Evolutionary conservation across 2,329 filamentous ascomycete species (phyloP).

Genomic region (Triangularia verruculosa): DNA sequence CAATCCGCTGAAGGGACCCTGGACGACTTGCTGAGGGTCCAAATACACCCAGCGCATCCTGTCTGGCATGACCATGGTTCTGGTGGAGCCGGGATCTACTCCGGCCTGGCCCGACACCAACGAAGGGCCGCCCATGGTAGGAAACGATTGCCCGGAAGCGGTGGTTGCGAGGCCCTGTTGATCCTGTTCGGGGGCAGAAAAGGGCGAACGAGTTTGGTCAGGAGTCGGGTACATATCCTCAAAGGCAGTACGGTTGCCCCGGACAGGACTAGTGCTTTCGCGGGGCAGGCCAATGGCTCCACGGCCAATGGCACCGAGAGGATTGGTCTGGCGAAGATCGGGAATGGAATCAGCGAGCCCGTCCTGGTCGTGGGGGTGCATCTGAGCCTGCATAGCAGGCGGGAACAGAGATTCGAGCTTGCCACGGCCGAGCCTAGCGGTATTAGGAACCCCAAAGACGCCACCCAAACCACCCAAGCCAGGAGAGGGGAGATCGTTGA

Average conservation of each 20-base stretch:
- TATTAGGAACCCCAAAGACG: constrained; percentile 64
- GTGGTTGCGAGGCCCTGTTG: constrained; percentile 36
- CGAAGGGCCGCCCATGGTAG: constrained; percentile 29
- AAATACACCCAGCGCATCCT: constrained; percentile 98
- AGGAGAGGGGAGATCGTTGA: constrained; percentile 76
- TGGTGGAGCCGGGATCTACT: constrained; percentile 56
- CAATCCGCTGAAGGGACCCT: constrained; percentile 91
- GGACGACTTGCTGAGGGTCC: constrained; percentile 86
- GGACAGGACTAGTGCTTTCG: constrained; percentile 57
- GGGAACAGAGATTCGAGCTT: constrained; percentile 88
- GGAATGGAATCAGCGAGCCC: constrained; percentile 54
- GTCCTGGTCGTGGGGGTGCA: constrained; percentile 70
- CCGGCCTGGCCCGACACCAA: constrained; percentile 38
- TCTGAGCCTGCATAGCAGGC: constrained; percentile 83
- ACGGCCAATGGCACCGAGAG: constrained; percentile 66
- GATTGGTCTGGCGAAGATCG: constrained; percentile 59
- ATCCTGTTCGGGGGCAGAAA: constrained; percentile 38
- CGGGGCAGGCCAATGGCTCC: constrained; percentile 54
- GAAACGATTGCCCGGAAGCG: constrained; percentile 34
- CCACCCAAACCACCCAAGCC: constrained; percentile 63
- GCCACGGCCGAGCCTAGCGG: constrained; percentile 67
- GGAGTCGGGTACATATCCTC: constrained; percentile 51
- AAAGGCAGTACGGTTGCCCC: constrained; percentile 52
- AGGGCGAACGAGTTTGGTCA: constrained; percentile 37
- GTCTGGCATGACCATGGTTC: constrained; percentile 98